Percentiles rank a stretch among this genome's conserved stretches.
phyloP scores from a whole-genome alignment of 352 stramenopile genomes.

The Globisporangium takayamanum region DNA sequence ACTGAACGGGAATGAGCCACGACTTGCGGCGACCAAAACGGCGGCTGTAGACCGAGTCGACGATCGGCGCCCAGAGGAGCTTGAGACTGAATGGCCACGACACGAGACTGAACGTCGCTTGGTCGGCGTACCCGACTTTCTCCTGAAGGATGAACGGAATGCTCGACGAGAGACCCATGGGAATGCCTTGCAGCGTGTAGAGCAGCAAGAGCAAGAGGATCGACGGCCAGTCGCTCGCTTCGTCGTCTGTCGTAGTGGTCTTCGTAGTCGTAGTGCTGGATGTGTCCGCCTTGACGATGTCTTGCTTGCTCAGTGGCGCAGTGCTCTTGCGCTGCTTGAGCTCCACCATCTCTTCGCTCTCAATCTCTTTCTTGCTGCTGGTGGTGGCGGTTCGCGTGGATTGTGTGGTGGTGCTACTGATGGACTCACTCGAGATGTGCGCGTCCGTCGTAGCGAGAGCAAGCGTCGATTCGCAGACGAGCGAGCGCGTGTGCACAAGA shows the following conservation, averaged over 20 bases:
- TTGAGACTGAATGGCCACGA: conserved; percentile 99
- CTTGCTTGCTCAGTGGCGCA: not conserved
- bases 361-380: not conserved
- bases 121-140: conserved; percentile 94
- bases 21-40: conserved; percentile 92
- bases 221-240: conserved; percentile 55
- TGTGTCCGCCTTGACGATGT: too few relatives aligned
- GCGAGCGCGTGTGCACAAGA: too few relatives aligned
- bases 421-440: too few relatives aligned
- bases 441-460: too few relatives aligned
- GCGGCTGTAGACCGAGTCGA: conserved; percentile 91
- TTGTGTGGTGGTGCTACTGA: not conserved
- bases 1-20: conserved; percentile 97
- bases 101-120: conserved; percentile 97
- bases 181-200: conserved; percentile 99
- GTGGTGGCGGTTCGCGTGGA: not conserved
- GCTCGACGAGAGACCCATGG: conserved; percentile 96
- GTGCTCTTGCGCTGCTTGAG: conserved; percentile 28
- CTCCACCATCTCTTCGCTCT: conserved; percentile 13
- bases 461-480: too few relatives aligned
- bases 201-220: conserved; percentile 94
- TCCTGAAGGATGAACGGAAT: conserved; percentile 99
- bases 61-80: conserved; percentile 98
- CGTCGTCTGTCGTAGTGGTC: conserved; percentile 18
- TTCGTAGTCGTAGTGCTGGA: not conserved